Base-by-base conservation (phyloP, 805 yeast genomes). In the Henningerozyma blattae region DNA sequence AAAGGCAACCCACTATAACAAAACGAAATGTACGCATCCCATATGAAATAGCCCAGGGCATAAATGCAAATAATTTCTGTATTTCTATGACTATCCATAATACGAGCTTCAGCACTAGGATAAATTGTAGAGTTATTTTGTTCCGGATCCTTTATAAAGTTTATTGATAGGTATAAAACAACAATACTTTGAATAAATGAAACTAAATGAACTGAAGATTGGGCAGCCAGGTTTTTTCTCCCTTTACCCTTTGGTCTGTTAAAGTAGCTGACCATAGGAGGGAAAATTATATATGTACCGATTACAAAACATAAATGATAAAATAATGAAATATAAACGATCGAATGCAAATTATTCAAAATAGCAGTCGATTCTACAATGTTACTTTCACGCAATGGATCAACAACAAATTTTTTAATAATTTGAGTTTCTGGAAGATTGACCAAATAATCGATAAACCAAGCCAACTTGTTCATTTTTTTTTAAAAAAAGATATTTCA, bases 151-250 rank as follows among this genome's bases (percentile, higher is more conserved):
- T 34, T 26, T 20, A 47, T 36, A 27, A 48, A 48, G 18, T 34
- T 35, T 19, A 46, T 34, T 17, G 59, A 48, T 10, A 77, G 47
- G 18, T 61, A 48, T 17, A 85, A 55, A 16, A 93, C 77, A 16
- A 81, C 42, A 0, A 84, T 27, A 25, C 91, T 73, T 58, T 91
- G 96, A 16, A 86, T 70, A 67, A 83, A 73, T 2, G 95, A 81
- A 4, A 85, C 94, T 18, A 83, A 68, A 56, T 87, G 97, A 28
- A 57, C 47, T 3, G 58, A 44, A 18, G 54, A 39, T 38, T 57
- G 61, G 33, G 46, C 44, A 22, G 44, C 37, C 26, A 52, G 35
- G 16, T 39, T 30, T 9, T 31, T 37, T 27, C 39, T 46, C 20
- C 36, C 40, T 25, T 38, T 36, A 15, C 30, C 31, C 19, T 34